A percentile compares a stretch with the other conserved stretches of the same genome.
Conservation (phyloP, 345 rosid species). For the Dimocarpus longan region DNA sequence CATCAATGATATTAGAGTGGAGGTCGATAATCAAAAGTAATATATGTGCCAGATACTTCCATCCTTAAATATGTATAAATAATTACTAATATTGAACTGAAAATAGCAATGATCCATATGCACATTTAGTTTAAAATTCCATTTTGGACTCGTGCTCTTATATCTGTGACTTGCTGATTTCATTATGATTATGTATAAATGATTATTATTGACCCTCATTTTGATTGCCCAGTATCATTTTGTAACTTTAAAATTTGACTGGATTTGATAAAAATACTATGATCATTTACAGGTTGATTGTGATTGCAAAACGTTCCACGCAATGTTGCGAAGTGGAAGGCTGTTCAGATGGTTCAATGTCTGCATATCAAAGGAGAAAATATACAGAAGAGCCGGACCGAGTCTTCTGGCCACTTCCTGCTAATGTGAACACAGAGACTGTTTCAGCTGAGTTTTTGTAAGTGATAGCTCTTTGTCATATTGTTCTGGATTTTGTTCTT, state of each 20-base stretch:
- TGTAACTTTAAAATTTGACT: background rate
- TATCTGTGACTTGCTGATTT: background rate
- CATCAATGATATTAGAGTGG: conserved; percentile 71
- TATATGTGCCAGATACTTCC: background rate
- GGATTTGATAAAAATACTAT: conserved; percentile 10
- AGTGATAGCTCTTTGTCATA: conserved; percentile 29
- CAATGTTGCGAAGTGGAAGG: conserved; percentile 33
- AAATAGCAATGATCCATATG: background rate
- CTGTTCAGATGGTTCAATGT: conserved; percentile 28
- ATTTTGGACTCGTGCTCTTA: background rate
- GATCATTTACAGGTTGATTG: conserved; percentile 54
- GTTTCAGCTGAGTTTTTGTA: conserved; percentile 79
- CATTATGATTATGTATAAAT: background rate
- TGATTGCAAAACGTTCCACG: conserved; percentile 50
- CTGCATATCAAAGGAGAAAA: conserved; percentile 57
- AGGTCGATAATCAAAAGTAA: conserved; percentile 61
- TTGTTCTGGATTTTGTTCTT: background rate
- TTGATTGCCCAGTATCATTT: background rate
- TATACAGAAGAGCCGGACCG: conserved; percentile 61
- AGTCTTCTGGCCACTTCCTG: conserved; percentile 71
- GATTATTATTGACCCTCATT: background rate
- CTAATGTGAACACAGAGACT: conserved; percentile 53
- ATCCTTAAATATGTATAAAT: background rate
- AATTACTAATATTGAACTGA: background rate
- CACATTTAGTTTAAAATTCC: background rate